Evolutionary conservation across 768 basidiomycete species (phyloP).

Genomic region (Lactarius hatsudake): DNA sequence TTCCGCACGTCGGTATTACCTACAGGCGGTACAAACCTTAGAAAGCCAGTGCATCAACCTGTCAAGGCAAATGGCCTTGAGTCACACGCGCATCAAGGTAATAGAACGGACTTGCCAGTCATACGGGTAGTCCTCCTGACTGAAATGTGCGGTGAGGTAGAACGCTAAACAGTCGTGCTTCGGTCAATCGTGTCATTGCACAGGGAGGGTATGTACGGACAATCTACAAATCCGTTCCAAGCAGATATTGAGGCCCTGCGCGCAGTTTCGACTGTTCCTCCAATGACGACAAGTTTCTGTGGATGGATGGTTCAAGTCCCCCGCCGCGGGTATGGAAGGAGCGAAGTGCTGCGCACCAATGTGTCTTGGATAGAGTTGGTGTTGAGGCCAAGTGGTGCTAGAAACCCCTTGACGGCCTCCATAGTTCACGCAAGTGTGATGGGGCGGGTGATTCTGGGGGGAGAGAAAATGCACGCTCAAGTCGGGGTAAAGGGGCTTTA

Average conservation of each 20-base stretch:
- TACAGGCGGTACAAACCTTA: constrained; percentile 48
- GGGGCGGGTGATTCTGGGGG: constrained; percentile 25
- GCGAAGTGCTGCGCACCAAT: constrained; percentile 45
- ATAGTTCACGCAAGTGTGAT: constrained; percentile 38
- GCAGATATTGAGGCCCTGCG: constrained; percentile 77
- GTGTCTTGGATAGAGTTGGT: constrained; percentile 76
- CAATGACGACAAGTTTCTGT: constrained; percentile 87
- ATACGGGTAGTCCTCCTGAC: constrained; percentile 83
- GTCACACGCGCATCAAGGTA: constrained; percentile 11
- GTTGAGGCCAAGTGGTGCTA: constrained; percentile 65
- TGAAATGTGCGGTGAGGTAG: constrained; percentile 87
- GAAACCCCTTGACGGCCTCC: constrained; percentile 67
- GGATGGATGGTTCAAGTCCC: constrained; percentile 8
- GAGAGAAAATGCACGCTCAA: constrained; percentile 10
- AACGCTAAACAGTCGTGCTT: constrained; percentile 50
- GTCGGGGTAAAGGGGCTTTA: constrained; percentile 25
- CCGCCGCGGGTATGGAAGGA: not conserved
- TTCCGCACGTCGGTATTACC: not conserved
- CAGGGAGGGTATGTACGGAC: constrained; percentile 41
- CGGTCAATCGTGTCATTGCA: constrained; percentile 12
- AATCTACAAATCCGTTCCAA: constrained; percentile 89
- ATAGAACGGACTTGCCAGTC: constrained; percentile 55
- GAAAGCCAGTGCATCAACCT: constrained; percentile 90
- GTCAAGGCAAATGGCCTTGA: constrained; percentile 14
- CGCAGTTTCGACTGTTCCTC: constrained; percentile 85